Percentiles rank a stretch among this genome's conserved stretches.
These are phyloP conservation scores for Pichia nakasei DNA, from an alignment of 805 yeast genomes.

Conservation along the genomic window DNA sequence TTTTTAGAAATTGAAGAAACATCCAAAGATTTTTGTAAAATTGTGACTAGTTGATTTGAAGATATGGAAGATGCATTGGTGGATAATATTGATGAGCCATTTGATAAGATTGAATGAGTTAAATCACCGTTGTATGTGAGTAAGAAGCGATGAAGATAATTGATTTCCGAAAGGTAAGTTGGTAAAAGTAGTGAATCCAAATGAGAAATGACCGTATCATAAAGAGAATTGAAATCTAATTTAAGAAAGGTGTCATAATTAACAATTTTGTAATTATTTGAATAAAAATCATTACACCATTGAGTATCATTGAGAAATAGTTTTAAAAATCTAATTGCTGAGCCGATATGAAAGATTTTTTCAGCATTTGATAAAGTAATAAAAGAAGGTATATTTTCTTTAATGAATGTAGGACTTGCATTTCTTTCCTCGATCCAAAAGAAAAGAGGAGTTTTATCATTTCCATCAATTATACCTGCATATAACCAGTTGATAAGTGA, in stretches of 20 bases:
- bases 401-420: constrained; percentile 6
- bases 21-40: constrained; percentile 56
- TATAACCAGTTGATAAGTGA: constrained; percentile 59
- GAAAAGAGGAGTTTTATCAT: neutral
- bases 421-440: too few relatives aligned
- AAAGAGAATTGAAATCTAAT: constrained; percentile 27
- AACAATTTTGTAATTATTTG: constrained; percentile 15
- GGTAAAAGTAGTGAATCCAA: constrained; percentile 43
- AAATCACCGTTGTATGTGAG: constrained; percentile 78
- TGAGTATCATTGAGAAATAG: constrained; percentile 3
- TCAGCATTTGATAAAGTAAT: constrained; percentile 31
- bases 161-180: constrained; percentile 44
- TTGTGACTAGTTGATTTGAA: constrained; percentile 54
- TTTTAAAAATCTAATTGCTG: constrained; percentile 41
- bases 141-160: constrained; percentile 54
- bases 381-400: constrained; percentile 38
- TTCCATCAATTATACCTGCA: constrained; percentile 43
- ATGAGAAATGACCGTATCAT: constrained; percentile 39
- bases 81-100: constrained; percentile 44
- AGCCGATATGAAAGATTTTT: constrained; percentile 60
- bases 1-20: constrained; percentile 39
- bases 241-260: constrained; percentile 16
- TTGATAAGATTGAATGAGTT: constrained; percentile 51
- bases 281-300: constrained; percentile 6
- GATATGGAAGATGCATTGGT: constrained; percentile 58